These are phyloP conservation scores for Sarcodon aspratus DNA, from an alignment of 768 basidiomycete species.

Conservation along the genomic window DNA sequence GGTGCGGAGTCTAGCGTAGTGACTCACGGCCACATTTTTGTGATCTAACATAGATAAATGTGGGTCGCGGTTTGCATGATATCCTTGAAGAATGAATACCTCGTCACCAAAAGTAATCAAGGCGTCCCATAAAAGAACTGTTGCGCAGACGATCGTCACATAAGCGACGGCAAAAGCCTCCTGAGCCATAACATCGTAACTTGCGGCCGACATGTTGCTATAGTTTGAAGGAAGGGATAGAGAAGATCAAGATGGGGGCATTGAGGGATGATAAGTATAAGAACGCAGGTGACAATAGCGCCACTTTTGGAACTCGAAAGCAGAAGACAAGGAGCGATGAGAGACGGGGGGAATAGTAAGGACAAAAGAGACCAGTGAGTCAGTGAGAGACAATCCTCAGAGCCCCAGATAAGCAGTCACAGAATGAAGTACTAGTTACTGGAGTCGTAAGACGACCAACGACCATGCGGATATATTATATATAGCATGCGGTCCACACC, in stretches of 20 bases:
- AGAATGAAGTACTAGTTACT: no score
- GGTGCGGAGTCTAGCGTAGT: not conserved
- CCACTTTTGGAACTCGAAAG: no score
- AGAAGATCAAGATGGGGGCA: not conserved
- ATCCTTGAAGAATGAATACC: slow-evolving; percentile 5
- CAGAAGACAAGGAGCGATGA: no score
- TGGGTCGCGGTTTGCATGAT: not conserved
- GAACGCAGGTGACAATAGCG: not conserved
- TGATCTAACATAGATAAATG: not conserved
- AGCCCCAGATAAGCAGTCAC: no score
- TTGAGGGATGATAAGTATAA: not conserved
- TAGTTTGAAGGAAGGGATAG: not conserved
- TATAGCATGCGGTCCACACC: no score
- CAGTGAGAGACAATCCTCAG: no score
- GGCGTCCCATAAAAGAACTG: slow-evolving; percentile 16
- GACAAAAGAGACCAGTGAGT: no score
- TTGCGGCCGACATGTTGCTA: not conserved
- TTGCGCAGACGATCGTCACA: slow-evolving; percentile 2
- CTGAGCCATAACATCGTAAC: not conserved
- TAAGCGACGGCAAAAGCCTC: not conserved
- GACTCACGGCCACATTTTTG: slow-evolving; percentile 14
- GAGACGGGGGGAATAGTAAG: no score
- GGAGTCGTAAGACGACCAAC: no score
- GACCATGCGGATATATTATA: no score
- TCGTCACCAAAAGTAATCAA: slow-evolving; percentile 14